Conservation (phyloP, 2,329 filamentous ascomycete species). For the Xylaria sp. region DNA sequence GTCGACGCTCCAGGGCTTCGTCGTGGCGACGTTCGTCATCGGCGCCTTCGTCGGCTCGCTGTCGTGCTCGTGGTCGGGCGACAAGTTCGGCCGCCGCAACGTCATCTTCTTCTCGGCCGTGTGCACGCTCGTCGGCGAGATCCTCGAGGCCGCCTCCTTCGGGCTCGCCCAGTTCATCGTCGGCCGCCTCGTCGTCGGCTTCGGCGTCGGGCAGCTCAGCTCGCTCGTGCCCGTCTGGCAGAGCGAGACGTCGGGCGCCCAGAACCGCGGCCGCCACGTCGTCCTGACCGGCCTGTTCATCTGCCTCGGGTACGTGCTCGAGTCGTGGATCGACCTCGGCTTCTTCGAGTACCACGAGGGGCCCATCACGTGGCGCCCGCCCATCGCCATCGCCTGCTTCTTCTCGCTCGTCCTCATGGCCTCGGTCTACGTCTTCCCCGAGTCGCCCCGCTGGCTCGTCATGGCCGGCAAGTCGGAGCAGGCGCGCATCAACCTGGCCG, state of each 20-base stretch:
- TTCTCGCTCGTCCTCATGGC: slow-evolving; percentile 36
- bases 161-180: slow-evolving; percentile 46
- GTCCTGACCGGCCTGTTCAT: slow-evolving; percentile 43
- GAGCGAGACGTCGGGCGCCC: slow-evolving; percentile 42
- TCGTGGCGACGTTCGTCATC: slow-evolving; percentile 42
- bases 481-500: slow-evolving; percentile 37
- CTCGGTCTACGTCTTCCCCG: slow-evolving; percentile 39
- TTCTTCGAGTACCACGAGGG: slow-evolving; percentile 40
- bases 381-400: slow-evolving; percentile 38
- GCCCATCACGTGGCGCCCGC: slow-evolving; percentile 39
- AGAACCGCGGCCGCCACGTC: slow-evolving; percentile 47
- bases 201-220: slow-evolving; percentile 43
- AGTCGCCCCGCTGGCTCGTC: slow-evolving; percentile 42
- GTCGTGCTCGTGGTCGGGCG: slow-evolving; percentile 41
- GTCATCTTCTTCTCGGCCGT: slow-evolving; percentile 44
- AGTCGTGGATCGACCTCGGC: slow-evolving; percentile 50
- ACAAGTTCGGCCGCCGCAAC: slow-evolving; percentile 45
- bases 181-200: slow-evolving; percentile 44
- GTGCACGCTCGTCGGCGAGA: slow-evolving; percentile 46
- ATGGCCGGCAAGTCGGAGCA: slow-evolving; percentile 36
- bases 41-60: slow-evolving; percentile 43
- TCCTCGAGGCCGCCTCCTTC: slow-evolving; percentile 45
- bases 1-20: slow-evolving; percentile 43
- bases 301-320: slow-evolving; percentile 42
- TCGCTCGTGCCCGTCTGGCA: slow-evolving; percentile 47